These are phyloP conservation scores for Suhomyces terraborum DNA, from an alignment of 1,139 yeast genomes.

Conservation along the genomic window DNA sequence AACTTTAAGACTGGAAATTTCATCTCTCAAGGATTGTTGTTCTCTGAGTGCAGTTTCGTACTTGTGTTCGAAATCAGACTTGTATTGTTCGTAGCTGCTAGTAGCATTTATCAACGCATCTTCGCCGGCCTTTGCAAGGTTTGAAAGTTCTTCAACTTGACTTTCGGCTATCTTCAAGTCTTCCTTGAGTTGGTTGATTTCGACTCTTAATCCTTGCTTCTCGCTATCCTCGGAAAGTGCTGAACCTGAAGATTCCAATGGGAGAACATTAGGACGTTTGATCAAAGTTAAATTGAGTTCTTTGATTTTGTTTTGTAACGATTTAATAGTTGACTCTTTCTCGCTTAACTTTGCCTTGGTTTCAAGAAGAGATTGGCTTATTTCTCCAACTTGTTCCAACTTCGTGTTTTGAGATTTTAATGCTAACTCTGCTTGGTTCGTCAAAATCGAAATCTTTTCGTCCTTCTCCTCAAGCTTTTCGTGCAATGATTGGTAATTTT, in stretches of 20 bases:
- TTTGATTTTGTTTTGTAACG: slow-evolving; percentile 28
- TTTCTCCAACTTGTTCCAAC: slow-evolving; percentile 60
- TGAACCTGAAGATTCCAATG: slow-evolving; percentile 4
- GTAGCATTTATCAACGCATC: slow-evolving; percentile 43
- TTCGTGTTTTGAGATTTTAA: slow-evolving; percentile 65
- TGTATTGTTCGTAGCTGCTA: slow-evolving; percentile 39
- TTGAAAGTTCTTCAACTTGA: slow-evolving; percentile 41
- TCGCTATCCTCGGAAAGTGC: slow-evolving; percentile 11
- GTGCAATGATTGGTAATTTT: slow-evolving; percentile 54
- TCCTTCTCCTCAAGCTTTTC: slow-evolving; percentile 53
- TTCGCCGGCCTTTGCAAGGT: slow-evolving; percentile 46
- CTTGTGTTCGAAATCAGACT: slow-evolving; percentile 28
- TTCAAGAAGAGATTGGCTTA: slow-evolving; percentile 44
- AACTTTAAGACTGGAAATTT: slow-evolving; percentile 21
- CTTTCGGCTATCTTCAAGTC: slow-evolving; percentile 42
- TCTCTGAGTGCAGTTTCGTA: slow-evolving; percentile 25
- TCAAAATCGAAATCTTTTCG: slow-evolving; percentile 46
- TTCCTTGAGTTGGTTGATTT: slow-evolving; percentile 37
- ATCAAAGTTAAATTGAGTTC: slow-evolving; percentile 18
- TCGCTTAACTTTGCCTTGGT: slow-evolving; percentile 42
- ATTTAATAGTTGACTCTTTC: slow-evolving; percentile 24
- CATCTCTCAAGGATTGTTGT: slow-evolving; percentile 25
- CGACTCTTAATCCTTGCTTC: slow-evolving; percentile 21
- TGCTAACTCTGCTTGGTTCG: slow-evolving; percentile 57
- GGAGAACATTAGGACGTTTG: slow-evolving; percentile 11